Evolutionary conservation across 805 yeast genomes (phyloP).

Genomic region (Suhomyces sp.): DNA sequence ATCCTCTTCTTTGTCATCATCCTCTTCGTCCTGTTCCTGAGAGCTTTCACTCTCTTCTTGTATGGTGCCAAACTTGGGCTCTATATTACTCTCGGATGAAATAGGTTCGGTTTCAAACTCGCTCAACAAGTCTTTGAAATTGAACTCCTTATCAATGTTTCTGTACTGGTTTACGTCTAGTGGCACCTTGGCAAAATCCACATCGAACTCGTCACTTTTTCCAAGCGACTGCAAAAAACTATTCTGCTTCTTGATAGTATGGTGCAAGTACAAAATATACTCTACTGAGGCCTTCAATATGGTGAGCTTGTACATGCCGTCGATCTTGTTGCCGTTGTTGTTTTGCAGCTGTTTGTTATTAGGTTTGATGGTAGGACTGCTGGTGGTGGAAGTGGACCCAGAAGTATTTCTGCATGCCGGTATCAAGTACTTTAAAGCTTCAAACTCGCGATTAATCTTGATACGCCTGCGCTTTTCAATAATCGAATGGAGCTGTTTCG

Average conservation of each 20-base stretch:
- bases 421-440: slow-evolving; percentile 69
- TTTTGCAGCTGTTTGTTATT: slow-evolving; percentile 4
- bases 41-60: slow-evolving; percentile 7
- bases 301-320: slow-evolving; percentile 77
- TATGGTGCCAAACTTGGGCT: slow-evolving; percentile 7
- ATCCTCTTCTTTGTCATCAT: neutral
- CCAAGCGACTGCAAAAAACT: slow-evolving; percentile 30
- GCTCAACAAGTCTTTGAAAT: slow-evolving; percentile 38
- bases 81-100: neutral
- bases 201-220: slow-evolving; percentile 28
- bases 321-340: slow-evolving; percentile 36
- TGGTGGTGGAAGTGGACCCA: slow-evolving; percentile 16
- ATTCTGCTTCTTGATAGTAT: slow-evolving; percentile 51
- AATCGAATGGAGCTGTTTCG: slow-evolving; percentile 59
- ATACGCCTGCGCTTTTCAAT: slow-evolving; percentile 77
- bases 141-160: slow-evolving; percentile 54
- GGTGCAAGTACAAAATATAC: slow-evolving; percentile 68
- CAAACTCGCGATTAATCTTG: slow-evolving; percentile 80
- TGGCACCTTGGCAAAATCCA: slow-evolving; percentile 52
- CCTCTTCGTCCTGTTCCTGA: neutral
- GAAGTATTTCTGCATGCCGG: slow-evolving; percentile 70
- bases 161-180: slow-evolving; percentile 59
- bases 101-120: neutral
- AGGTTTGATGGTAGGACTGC: slow-evolving; percentile 20
- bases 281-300: slow-evolving; percentile 81